A percentile compares a stretch with the other conserved stretches of the same genome.
phyloP scores from a whole-genome alignment of 108 stramenopile species.

The Pseudonitzschia multistriata region DNA sequence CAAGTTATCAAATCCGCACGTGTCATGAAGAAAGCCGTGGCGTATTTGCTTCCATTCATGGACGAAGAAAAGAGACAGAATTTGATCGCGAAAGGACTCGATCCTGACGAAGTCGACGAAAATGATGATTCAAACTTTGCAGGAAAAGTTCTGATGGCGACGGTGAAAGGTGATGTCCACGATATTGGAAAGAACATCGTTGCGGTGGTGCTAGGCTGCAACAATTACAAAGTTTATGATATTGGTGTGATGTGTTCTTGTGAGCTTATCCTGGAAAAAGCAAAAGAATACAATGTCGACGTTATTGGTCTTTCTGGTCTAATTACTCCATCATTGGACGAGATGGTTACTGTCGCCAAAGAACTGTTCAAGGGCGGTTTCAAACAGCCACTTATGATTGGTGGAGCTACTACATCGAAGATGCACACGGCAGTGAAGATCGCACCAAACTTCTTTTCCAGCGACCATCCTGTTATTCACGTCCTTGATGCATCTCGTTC shows the following conservation, averaged over 20 bases:
- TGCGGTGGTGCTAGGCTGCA: slow-evolving; percentile 98
- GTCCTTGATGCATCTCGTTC: slow-evolving; percentile 98
- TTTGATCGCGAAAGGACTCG: slow-evolving; percentile 82
- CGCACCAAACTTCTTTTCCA: slow-evolving; percentile 90
- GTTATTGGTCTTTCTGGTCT: slow-evolving; percentile 98
- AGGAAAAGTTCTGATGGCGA: slow-evolving; percentile 98
- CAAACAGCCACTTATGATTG: slow-evolving; percentile 96
- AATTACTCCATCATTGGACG: slow-evolving; percentile 99
- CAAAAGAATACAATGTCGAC: slow-evolving; percentile 93
- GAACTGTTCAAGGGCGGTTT: slow-evolving; percentile 94
- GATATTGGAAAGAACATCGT: slow-evolving; percentile 99
- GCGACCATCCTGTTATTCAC: slow-evolving; percentile 96
- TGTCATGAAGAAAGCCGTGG: slow-evolving; percentile 99
- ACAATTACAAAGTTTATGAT: slow-evolving; percentile 99
- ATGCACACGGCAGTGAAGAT: slow-evolving; percentile 99
- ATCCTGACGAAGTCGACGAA: slow-evolving; percentile 75
- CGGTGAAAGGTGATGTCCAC: slow-evolving; percentile 99
- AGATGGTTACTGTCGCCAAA: slow-evolving; percentile 99
- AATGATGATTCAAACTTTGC: slow-evolving; percentile 90
- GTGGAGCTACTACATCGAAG: slow-evolving; percentile 98
- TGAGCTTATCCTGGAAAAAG: slow-evolving; percentile 93
- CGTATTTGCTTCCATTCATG: slow-evolving; percentile 98
- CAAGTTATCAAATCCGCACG: slow-evolving; percentile 99
- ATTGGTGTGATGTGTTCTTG: slow-evolving; percentile 99
- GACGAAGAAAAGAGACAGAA: slow-evolving; percentile 95